Base-by-base conservation (phyloP, 305 asterid genomes). In the Fraxinus xanthoxyloides region DNA sequence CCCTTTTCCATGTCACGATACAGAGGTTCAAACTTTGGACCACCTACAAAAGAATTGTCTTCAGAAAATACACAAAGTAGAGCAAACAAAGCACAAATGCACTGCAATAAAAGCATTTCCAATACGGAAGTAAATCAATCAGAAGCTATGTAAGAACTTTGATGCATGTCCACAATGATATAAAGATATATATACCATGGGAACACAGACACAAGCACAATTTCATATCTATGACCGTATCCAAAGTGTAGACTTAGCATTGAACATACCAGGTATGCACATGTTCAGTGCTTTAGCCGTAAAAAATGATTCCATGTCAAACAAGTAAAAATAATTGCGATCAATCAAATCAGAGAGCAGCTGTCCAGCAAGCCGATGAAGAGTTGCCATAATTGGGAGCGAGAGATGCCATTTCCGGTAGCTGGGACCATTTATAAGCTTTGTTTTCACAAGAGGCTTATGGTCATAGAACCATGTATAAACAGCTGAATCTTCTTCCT, bases 1-100 rank as follows among this genome's bases (percentile, higher is more conserved):
- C 99, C 99, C 83, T 97, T 97, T 88, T 97, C 99, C 98, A 97
- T 97, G 90, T 97, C 99, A 69, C 99, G 95, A 87, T 94, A 97
- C 84, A 97, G 85, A 61, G 99, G 99, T 87, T 97, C 99, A 78
- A 97, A 97, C 92, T 97, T 97, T 2, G 99, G 99, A 65, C 99
- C 99, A 80, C 99, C 99, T 96, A 92, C 84, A 84, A 46, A 63
- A 80, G 61, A 72, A 59, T 2, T 34, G 26, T 77, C 34, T 43
- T 83, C 59, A 89, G 24, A 32, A 80, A 40, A 48, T 46, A 76
- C 30, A 28, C 51, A 76, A 74, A 23, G 54, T 35, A 51, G 24
- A 61, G 75, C 9, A 5, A 23, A 75, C 63, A 59, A 36, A 56
- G 67, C 63, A 65, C 34, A 78, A 2, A 5, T 26, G 69, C 19